A percentile compares a stretch with the other conserved stretches of the same genome.
phyloP scores from a whole-genome alignment of 768 basidiomycete species.

The Amanita phalloides region DNA sequence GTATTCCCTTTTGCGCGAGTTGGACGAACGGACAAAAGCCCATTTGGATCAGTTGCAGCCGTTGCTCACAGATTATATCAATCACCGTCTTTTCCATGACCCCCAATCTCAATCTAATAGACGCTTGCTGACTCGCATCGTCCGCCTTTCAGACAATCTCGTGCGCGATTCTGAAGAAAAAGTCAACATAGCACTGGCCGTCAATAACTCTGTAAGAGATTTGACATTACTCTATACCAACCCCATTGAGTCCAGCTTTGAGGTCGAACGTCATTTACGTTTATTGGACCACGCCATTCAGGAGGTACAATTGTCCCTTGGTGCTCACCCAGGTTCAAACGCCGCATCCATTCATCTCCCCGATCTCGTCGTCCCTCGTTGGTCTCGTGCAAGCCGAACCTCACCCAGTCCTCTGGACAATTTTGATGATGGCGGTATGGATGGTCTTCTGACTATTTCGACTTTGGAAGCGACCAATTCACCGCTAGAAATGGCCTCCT shows the following conservation, averaged over 20 bases:
- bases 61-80: neutral
- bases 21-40: constrained; percentile 50
- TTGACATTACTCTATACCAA: neutral
- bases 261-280: constrained; percentile 77
- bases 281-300: constrained; percentile 61
- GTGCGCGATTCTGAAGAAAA: constrained; percentile 67
- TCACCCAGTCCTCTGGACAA: constrained; percentile 3
- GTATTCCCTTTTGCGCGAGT: constrained; percentile 57
- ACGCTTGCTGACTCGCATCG: constrained; percentile 45
- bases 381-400: constrained; percentile 31
- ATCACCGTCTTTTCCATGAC: neutral
- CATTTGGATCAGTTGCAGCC: constrained; percentile 7
- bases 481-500: neutral
- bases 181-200: constrained; percentile 60
- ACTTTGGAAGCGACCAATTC: neutral
- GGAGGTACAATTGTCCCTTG: constrained; percentile 29
- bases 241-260: constrained; percentile 3
- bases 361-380: constrained; percentile 48
- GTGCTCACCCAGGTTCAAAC: constrained; percentile 21
- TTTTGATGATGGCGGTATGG: constrained; percentile 1
- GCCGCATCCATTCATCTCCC: constrained; percentile 44
- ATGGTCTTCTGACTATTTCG: neutral
- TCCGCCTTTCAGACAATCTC: constrained; percentile 47
- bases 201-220: constrained; percentile 57
- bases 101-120: constrained; percentile 8